Base-by-base conservation (phyloP, 2,329 filamentous ascomycete genomes). In the Aspergillus persii region DNA sequence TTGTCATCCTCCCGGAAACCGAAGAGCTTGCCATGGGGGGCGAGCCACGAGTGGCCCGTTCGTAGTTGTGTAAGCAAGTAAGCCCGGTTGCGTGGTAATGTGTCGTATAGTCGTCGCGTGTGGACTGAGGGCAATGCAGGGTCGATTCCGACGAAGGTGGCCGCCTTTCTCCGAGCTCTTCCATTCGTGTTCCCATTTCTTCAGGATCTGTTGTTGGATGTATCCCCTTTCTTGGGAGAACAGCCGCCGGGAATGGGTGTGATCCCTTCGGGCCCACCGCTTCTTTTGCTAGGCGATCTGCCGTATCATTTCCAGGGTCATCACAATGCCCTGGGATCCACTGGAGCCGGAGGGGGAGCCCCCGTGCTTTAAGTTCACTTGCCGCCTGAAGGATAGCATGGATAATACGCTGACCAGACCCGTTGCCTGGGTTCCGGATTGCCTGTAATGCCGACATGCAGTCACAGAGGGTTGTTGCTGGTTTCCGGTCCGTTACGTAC, bases 371-470 rank as follows among this genome's bases (percentile, higher is more conserved):
- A 6, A 57, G 52, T 36, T 65, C 57, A 2, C 50, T 50, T 3
- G 61, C 66, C 33, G 62, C 57, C 27, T 63, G 57, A 4, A 56
- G 53, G 26, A 66, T 67, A 3, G 63, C 57, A 26, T 66, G 51
- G 23, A 66, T 50, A 44, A 68, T 67, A 4, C 47, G 54, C 50
- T 68, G 58, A 23, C 64, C 62, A 1, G 61, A 66, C 36, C 18
- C 60, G 46, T 66, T 66, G 8, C 50, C n/a, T 18, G 58, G 9
- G 44, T 52, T 65, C 33, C 57, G 48, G 12, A 64, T 63, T 29
- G 58, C 62, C 50, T 66, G 57, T 18, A 67, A 15, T 8, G 61
- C 63, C 44, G 61, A 67, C 44, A 39, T 60, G 26, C 63, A 66
- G 30, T 67, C 58, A 27, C 55, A 59, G 8, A 67, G 50, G 56